Evolutionary conservation across 257 asterid genomes (phyloP).

Genomic region (Vinca minor): DNA sequence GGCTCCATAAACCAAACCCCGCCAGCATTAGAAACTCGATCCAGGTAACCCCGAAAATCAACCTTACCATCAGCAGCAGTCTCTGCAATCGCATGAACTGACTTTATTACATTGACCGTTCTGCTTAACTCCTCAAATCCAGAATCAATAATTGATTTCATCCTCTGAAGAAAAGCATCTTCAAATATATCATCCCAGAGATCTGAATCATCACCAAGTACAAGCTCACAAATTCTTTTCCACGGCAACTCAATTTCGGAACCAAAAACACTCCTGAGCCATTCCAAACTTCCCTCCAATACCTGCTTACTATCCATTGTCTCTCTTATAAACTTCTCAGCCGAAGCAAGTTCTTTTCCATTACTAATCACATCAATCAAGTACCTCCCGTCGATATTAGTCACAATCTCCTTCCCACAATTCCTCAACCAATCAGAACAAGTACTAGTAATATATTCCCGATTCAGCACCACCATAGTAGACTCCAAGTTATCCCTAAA

Average conservation of each 20-base stretch:
- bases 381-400: slow-evolving; percentile 58
- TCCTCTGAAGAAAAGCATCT: slow-evolving; percentile 84
- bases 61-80: slow-evolving; percentile 37
- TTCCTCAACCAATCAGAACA: slow-evolving; percentile 95
- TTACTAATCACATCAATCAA: slow-evolving; percentile 75
- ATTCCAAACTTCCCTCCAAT: slow-evolving; percentile 90
- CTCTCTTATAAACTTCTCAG: slow-evolving; percentile 84
- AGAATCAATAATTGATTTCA: slow-evolving; percentile 64
- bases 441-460: slow-evolving; percentile 60
- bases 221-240: slow-evolving; percentile 92
- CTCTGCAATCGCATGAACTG: slow-evolving; percentile 48
- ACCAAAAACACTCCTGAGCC: slow-evolving; percentile 97
- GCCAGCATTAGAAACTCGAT: slow-evolving; percentile 48
- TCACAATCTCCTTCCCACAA: slow-evolving; percentile 83
- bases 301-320: slow-evolving; percentile 90
- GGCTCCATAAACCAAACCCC: slow-evolving; percentile 90
- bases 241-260: slow-evolving; percentile 96
- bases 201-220: slow-evolving; percentile 88
- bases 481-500: slow-evolving; percentile 80
- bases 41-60: slow-evolving; percentile 50
- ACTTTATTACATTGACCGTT: slow-evolving; percentile 53
- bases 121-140: slow-evolving; percentile 66
- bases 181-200: slow-evolving; percentile 97
- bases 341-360: slow-evolving; percentile 83
- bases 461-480: slow-evolving; percentile 54